Evolutionary conservation across 208 protist genomes (phyloP).

Genomic region (Sergeia podlipaevii): DNA sequence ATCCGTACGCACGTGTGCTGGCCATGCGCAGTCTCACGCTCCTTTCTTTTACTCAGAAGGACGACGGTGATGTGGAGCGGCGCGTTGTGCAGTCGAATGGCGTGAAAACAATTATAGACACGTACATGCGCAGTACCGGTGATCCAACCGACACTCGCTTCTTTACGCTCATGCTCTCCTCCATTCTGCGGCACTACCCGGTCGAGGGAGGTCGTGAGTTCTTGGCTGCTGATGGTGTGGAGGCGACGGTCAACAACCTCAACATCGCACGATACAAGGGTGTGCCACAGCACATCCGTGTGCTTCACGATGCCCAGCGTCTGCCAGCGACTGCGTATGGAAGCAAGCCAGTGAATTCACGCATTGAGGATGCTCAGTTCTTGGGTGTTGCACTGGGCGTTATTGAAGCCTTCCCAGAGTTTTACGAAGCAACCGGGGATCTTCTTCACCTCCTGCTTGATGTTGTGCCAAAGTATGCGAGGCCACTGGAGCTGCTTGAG

Average conservation of each 20-base stretch:
- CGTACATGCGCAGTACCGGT: constrained; percentile 77
- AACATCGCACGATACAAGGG: constrained; percentile 88
- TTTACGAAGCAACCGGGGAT: constrained; percentile 69
- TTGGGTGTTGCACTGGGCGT: constrained; percentile 77
- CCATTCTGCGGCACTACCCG: constrained; percentile 82
- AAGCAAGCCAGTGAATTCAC: constrained; percentile 25
- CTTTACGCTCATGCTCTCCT: constrained; percentile 80
- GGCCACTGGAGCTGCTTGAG: constrained; percentile 73
- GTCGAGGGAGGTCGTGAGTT: constrained; percentile 77
- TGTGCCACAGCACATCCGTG: constrained; percentile 83
- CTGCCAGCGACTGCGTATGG: constrained; percentile 49
- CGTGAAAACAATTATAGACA: constrained; percentile 63
- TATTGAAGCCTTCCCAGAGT: constrained; percentile 82
- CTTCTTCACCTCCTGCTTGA: constrained; percentile 47
- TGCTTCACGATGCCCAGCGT: constrained; percentile 69
- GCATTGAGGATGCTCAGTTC: constrained; percentile 76
- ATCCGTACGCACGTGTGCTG: constrained; percentile 72
- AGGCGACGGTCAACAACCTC: constrained; percentile 73
- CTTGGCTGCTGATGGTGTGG: constrained; percentile 64
- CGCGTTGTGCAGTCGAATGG: constrained; percentile 69
- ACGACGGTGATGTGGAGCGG: constrained; percentile 77
- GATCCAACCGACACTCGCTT: constrained; percentile 87
- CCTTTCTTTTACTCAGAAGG: constrained; percentile 75
- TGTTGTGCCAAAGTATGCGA: constrained; percentile 54
- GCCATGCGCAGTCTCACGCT: constrained; percentile 73